Base-by-base conservation (phyloP, 2,329 filamentous ascomycete species). In the Chaetomiaceae sp. region DNA sequence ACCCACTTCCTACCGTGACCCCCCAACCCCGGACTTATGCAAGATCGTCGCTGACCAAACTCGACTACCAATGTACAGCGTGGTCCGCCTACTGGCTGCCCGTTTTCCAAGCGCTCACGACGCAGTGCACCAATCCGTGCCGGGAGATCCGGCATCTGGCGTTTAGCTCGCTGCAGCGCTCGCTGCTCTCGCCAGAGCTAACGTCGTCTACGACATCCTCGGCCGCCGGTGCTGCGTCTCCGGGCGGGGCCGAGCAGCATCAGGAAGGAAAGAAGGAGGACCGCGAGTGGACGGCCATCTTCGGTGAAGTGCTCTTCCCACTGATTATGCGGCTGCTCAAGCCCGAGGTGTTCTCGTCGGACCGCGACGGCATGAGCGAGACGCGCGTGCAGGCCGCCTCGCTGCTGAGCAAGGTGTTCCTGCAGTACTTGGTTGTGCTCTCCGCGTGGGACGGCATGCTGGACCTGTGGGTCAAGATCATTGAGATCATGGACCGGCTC, bases 31-130 rank as follows among this genome's bases (percentile, higher is more conserved):
- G n/a, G 3, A 3, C 19, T 14, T 24, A 3, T 14, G 14, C 29
- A 6, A n/a, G 29, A 32, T n/a, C 12, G n/a, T 29, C 27, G 9
- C 27, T 5, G 9, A 14, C 27, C 14, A 12, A n/a, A n/a, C 29
- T 29, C 10, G 14, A 9, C 27, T 29, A 29, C 14, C 27, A 9
- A 29, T 29, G 27, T 14, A 4, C 53, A 86, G 93, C 93, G 12
- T 98, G 93, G 93, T 89, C 88, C 41, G 88, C 93, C 8, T 98
- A 98, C 65, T 98, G 93, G 93, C 83, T 90, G 12, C 93, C 91
- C 2, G 89, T 98, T 20, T 93, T 98, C 66, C 81, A 88, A 56
- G 86, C 88, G 6, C 71, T 98, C 15, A 93, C 86, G 3, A 81
- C 81, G 4, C 93, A 98, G 67, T 96, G 90, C 66, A 87, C 88